Base-by-base conservation (phyloP, 2,329 filamentous ascomycete species). In the Colletotrichum sp. region DNA sequence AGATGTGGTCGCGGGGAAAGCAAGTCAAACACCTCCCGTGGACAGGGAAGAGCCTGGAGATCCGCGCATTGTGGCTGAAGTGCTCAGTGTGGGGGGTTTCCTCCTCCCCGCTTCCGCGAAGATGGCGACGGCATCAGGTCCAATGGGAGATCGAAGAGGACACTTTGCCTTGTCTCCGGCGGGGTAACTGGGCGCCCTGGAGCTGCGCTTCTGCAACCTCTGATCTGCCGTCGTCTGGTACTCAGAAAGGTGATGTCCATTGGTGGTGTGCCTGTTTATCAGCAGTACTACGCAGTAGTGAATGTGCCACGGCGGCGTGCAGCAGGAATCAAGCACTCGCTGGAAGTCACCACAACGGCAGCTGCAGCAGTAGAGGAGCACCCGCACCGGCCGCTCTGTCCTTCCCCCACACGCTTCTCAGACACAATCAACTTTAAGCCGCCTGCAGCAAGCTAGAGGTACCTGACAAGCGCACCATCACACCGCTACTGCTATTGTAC, bases 91-190 rank as follows among this genome's bases (percentile, higher is more conserved):
- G 74, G 70, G 69, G 66, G 64, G 56, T 69, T 56, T 52, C 36
- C 58, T 68, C 74, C 55, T 64, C 73, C 73, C 74, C 70, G 70
- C 70, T 64, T 73, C 69, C 65, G 64, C 70, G 25, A 62, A 16
- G 22, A 56, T 39, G 64, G 36, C 52, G n/a, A 43, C 9, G 5
- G 18, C 30, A n/a, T 13, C 39, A 36, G n/a, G 22, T n/a, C 69
- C 39, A 62, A 75, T 72, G 55, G 15, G 25, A 72, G 25, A 28
- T 13, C 62, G 36, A 55, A 25, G 18, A 67, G 69, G 32, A 75
- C 39, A 72, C 62, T 72, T 64, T 67, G 43, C 34, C 70, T 52
- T 69, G 70, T 65, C 56, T 75, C 73, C 48, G 64, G 73, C 70
- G 58, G 73, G 73, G 70, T 75, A 68, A 25, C 5, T 9, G 15